These are phyloP conservation scores for Solanum hybrid DNA, from an alignment of 305 asterid genomes.

Conservation along the genomic window DNA sequence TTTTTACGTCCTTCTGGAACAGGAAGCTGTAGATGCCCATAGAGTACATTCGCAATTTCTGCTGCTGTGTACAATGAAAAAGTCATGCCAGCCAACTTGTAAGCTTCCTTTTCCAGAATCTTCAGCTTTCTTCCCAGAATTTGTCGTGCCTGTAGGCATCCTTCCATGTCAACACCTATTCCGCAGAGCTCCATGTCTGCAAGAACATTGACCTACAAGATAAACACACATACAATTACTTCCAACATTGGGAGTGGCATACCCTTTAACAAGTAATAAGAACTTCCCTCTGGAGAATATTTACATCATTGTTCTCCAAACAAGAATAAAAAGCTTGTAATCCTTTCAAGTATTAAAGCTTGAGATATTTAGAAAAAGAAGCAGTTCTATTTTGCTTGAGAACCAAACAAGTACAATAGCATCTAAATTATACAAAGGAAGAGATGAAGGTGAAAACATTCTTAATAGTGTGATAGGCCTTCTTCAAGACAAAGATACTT, in stretches of 20 bases:
- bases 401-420: neutral
- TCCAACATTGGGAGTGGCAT: conserved; percentile 1
- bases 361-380: neutral
- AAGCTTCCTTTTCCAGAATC: conserved; percentile 77
- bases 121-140: conserved; percentile 71
- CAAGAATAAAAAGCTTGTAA: neutral
- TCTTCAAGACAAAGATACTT: neutral
- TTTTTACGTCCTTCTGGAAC: conserved; percentile 52
- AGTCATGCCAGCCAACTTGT: conserved; percentile 74
- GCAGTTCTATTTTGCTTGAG: neutral
- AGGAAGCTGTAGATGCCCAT: conserved; percentile 89
- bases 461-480: neutral
- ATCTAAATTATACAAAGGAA: neutral
- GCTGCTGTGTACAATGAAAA: conserved; percentile 87
- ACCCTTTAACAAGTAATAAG: neutral
- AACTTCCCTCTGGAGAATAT: neutral
- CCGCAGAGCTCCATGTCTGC: conserved; percentile 96
- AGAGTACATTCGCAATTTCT: conserved; percentile 84
- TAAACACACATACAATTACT: conserved; percentile 7
- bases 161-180: conserved; percentile 97
- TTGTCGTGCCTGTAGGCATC: conserved; percentile 75
- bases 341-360: neutral
- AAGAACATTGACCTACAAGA: conserved; percentile 66
- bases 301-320: neutral
- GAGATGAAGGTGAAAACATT: neutral